These are phyloP conservation scores for Pinus taeda DNA, from an alignment of 75 land plant species.

Conservation along the genomic window DNA sequence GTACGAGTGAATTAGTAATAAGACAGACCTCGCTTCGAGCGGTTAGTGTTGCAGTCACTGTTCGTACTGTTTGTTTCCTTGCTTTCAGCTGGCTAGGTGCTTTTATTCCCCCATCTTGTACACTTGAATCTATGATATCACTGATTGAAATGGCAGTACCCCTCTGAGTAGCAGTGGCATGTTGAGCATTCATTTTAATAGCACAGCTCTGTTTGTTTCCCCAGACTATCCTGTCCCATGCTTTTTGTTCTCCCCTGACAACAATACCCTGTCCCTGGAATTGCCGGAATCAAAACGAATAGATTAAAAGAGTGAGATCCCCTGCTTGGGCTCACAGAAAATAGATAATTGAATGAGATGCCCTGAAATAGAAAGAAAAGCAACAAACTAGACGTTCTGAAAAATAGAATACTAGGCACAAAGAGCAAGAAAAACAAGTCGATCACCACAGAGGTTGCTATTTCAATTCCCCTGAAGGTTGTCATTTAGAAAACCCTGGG, in stretches of 20 bases:
- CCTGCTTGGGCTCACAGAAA: not conserved
- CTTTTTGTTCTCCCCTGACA: not conserved
- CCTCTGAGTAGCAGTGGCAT: not conserved
- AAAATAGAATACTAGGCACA: not conserved
- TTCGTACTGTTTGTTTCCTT: not conserved
- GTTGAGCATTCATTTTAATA: not conserved
- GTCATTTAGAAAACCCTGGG: not conserved
- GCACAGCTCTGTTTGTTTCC: slow-evolving; percentile 4
- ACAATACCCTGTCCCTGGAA: not conserved
- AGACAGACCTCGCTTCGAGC: slow-evolving; percentile 62
- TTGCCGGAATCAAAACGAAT: not conserved
- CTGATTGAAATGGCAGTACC: not conserved
- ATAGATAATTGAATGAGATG: not conserved
- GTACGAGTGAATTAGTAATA: too few relatives aligned
- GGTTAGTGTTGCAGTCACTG: slow-evolving; percentile 32
- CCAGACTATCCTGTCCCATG: not conserved
- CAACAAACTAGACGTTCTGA: not conserved
- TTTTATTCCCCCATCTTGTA: not conserved
- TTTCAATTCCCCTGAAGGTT: too few relatives aligned
- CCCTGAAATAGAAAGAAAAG: not conserved
- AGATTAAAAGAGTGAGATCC: not conserved
- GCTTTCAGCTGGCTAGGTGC: not conserved
- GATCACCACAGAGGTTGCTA: not conserved
- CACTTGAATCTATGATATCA: not conserved
- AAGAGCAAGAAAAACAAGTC: not conserved